Evolutionary conservation across 2,329 filamentous ascomycete genomes (phyloP).

Genomic region (Trichocomaceae sp.): DNA sequence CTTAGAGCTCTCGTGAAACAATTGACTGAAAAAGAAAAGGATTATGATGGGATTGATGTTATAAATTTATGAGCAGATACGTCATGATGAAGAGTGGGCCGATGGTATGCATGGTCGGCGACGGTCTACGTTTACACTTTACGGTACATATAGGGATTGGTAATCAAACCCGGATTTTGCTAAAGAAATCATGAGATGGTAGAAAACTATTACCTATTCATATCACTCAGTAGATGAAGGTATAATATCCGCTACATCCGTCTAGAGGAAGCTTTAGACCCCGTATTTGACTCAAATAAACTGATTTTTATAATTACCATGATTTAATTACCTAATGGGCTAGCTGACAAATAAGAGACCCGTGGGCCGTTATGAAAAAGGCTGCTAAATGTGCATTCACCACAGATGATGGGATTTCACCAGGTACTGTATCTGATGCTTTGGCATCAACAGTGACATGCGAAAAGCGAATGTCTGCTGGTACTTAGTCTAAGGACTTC

Average conservation of each 20-base stretch:
- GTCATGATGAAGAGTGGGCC: no score
- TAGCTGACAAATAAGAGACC: background rate
- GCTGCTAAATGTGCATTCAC: constrained; percentile 26
- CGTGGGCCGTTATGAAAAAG: constrained; percentile 10
- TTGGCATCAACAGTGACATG: constrained; percentile 29
- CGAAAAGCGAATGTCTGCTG: constrained; percentile 32
- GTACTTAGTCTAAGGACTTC: constrained; percentile 19
- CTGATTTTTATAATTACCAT: background rate
- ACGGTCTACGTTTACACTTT: no score
- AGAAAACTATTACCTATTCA: no score
- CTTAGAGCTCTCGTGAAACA: background rate
- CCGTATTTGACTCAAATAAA: background rate
- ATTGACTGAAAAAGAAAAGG: background rate
- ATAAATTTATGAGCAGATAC: no score
- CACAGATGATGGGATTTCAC: constrained; percentile 29
- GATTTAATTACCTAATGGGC: background rate
- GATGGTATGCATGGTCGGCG: no score
- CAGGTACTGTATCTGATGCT: constrained; percentile 31
- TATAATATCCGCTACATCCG: no score
- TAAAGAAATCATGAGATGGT: no score
- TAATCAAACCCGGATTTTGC: no score
- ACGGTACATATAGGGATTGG: no score
- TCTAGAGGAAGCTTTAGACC: no score
- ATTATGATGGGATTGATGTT: background rate
- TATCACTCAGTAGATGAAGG: no score